Evolutionary conservation across 371 early-diverging fungal genomes (phyloP), one percentile per base, ranked within the genome.

Genomic region (Sanchytrium tribonematis): DNA sequence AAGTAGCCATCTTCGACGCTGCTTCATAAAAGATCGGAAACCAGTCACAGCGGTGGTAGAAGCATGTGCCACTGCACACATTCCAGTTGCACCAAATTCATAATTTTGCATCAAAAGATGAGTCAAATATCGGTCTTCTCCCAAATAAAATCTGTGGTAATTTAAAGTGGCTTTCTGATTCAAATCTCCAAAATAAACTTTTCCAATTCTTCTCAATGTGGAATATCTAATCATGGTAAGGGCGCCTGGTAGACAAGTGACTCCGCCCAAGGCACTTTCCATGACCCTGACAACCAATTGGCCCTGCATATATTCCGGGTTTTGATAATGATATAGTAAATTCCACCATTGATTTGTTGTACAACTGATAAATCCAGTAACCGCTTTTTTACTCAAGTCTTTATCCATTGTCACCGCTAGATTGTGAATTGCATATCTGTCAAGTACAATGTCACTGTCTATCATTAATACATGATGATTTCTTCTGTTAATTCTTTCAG

Each of bases 371-470:
- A 70, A 70, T 16, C 69, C 66, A 65, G 66, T 70, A 1, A 70
- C 30, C 0, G 68, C 66, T 30, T 29, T 66, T 68, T 5, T 70
- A n/a, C 67, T 32, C 27, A 27, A 17, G 16, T 31, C 48, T 70
- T 28, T 17, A 31, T 30, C 27, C n/a, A 78, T 70, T 17, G 71
- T 75, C 68, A 70, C 66, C 1, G 74, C 71, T 66, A 78, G 74
- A 67, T 78, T 71, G 29, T 70, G 67, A 22, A 78, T 69, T 5
- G 75, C 72, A 29, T 74, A 67, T 0, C 68, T 30, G 17, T 75
- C 72, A n/a, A 79, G 31, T 0, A 77, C 31, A 29, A 75, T 78
- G 70, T 79, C 80, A 29, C 78, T 77, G 72, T 79, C 80, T 28
- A 78, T 73, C 31, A 78, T 77, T 31, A 79, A 70, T n/a, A 79